A percentile compares a stretch with the other conserved stretches of the same genome.
Evolutionary conservation across 257 asterid genomes (phyloP).

Genomic region (Nicotiana tomentosiformis): DNA sequence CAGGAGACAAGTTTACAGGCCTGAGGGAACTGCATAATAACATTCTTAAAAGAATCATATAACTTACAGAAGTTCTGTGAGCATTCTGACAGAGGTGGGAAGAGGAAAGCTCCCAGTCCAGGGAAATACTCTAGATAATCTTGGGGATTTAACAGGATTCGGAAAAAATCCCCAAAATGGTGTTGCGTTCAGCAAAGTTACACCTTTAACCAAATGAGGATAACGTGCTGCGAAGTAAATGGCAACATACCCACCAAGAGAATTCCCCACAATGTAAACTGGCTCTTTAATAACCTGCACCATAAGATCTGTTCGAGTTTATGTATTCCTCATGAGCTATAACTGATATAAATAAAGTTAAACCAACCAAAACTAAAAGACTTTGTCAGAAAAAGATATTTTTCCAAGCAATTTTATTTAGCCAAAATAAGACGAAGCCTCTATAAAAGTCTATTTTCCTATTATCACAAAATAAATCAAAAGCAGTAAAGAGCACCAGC

Average conservation of each 20-base stretch:
- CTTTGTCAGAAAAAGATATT: background rate
- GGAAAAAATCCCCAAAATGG: constrained; percentile 95
- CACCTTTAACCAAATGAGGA: constrained; percentile 82
- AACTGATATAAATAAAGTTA: background rate
- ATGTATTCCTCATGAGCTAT: background rate
- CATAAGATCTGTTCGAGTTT: background rate
- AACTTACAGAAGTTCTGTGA: constrained; percentile 57
- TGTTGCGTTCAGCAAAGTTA: constrained; percentile 78
- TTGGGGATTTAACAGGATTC: constrained; percentile 64
- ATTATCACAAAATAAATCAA: background rate
- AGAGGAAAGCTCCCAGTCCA: constrained; percentile 88
- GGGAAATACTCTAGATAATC: constrained; percentile 60
- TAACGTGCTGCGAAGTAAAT: constrained; percentile 71
- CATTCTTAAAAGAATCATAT: background rate
- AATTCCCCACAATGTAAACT: constrained; percentile 82
- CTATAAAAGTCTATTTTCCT: background rate
- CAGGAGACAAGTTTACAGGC: background rate
- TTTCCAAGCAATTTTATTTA: background rate
- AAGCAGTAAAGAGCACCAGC: background rate
- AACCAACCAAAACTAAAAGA: background rate
- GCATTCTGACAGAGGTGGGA: constrained; percentile 51
- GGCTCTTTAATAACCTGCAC: constrained; percentile 80
- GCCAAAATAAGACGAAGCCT: background rate
- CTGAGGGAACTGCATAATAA: background rate
- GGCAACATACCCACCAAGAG: constrained; percentile 87